A percentile compares a stretch with the other conserved stretches of the same genome.
Conservation (phyloP, 2,329 filamentous ascomycete species). For the Cercospora zeae-maydis region DNA sequence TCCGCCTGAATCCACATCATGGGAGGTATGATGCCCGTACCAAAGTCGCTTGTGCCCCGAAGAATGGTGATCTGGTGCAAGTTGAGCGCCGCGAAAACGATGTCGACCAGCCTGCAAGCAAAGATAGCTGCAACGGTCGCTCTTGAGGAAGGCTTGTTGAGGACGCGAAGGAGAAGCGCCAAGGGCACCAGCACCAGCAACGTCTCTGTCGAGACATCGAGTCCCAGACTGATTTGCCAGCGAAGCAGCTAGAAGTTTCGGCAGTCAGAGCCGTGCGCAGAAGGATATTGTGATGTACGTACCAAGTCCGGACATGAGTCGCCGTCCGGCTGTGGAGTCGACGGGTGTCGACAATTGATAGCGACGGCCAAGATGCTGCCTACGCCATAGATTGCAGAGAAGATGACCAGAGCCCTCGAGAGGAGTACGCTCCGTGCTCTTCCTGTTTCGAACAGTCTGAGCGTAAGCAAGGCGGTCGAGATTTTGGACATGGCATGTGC, state of each 20-base stretch:
- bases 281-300: neutral
- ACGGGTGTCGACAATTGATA: conserved; percentile 12
- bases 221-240: conserved; percentile 18
- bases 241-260: conserved; percentile 14
- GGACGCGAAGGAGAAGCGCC: conserved; percentile 19
- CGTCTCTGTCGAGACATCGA: conserved; percentile 19
- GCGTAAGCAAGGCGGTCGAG: conserved; percentile 23
- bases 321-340: neutral
- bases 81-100: conserved; percentile 20
- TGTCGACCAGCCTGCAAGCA: conserved; percentile 19
- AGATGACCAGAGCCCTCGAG: conserved; percentile 15
- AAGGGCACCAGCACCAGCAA: conserved; percentile 21
- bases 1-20: conserved; percentile 20
- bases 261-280: neutral
- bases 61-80: conserved; percentile 15
- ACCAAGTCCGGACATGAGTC: conserved; percentile 14
- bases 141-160: conserved; percentile 21
- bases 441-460: conserved; percentile 22
- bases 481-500: conserved; percentile 21
- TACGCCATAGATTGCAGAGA: conserved; percentile 15
- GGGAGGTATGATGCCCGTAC: conserved; percentile 10
- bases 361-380: conserved; percentile 10
- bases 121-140: conserved; percentile 22
- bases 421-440: conserved; percentile 14
- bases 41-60: conserved; percentile 5